phyloP scores from a whole-genome alignment of 2,329 filamentous ascomycete genomes.

The Neoascochyta sp. region DNA sequence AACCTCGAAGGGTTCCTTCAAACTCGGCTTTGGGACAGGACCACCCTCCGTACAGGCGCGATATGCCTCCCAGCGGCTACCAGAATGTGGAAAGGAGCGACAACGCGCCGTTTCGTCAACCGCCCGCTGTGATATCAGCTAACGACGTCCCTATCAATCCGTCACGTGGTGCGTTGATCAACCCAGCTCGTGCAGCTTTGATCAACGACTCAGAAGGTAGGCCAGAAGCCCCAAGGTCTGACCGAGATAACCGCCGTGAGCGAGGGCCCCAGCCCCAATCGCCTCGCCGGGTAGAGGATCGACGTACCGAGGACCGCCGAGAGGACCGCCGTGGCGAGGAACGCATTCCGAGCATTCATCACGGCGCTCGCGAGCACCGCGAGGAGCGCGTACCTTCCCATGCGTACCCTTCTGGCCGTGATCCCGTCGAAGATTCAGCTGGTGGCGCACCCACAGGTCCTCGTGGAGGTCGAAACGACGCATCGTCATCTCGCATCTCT shows the following conservation, averaged over 20 bases:
- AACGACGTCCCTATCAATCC: conserved; percentile 39
- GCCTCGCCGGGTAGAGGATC: conserved; percentile 23
- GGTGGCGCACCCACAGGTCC: conserved; percentile 53
- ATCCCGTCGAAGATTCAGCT: conserved; percentile 36
- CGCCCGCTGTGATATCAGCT: conserved; percentile 10
- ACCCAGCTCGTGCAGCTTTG: conserved; percentile 44
- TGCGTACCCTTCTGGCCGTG: conserved; percentile 35
- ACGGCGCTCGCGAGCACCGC: conserved; percentile 26
- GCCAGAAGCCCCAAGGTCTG: conserved; percentile 23
- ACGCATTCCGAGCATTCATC: conserved; percentile 17
- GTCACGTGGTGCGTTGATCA: conserved; percentile 45
- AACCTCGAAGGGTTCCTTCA: conserved; percentile 22
- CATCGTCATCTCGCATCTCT: conserved; percentile 21
- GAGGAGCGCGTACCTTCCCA: conserved; percentile 29
- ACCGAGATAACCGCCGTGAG: conserved; percentile 31
- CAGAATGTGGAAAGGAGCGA: conserved; percentile 24
- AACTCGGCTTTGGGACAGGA: conserved; percentile 21
- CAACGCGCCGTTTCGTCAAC: conserved; percentile 14
- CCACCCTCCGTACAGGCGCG: conserved; percentile 25
- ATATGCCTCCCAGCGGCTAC: conserved; percentile 17
- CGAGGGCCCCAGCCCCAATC: conserved; percentile 29
- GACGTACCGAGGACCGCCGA: conserved; percentile 20
- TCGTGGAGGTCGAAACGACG: conserved; percentile 43
- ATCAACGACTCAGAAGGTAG: conserved; percentile 36
- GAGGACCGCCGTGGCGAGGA: conserved; percentile 29